Evolutionary conservation across 176 grass and related monocot species (phyloP).

Genomic region (Typha latifolia): DNA sequence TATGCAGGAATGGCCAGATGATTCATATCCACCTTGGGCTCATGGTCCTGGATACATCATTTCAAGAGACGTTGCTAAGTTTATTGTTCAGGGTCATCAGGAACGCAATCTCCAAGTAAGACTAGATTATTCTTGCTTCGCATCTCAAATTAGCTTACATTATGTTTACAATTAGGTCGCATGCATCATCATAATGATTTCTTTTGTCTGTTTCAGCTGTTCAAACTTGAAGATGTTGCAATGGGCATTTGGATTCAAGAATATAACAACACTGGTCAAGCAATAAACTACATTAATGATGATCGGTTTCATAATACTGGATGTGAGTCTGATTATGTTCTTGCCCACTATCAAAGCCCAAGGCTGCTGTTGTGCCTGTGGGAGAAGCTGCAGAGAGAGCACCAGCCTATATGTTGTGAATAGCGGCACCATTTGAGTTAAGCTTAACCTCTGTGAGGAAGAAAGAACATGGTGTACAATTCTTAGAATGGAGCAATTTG

Average conservation of each 20-base stretch:
- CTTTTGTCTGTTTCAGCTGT: slow-evolving; percentile 43
- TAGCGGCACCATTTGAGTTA: slow-evolving; percentile 6
- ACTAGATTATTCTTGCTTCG: neutral
- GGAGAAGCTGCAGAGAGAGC: slow-evolving; percentile 64
- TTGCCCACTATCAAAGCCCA: slow-evolving; percentile 83
- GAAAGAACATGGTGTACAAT: too few species aligned
- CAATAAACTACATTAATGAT: slow-evolving; percentile 60
- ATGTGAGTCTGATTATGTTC: slow-evolving; percentile 70
- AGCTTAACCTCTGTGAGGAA: too few species aligned
- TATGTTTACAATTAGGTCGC: neutral
- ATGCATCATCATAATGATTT: slow-evolving; percentile 2
- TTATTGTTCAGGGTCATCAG: slow-evolving; percentile 63
- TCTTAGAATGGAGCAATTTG: neutral
- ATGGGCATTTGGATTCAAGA: slow-evolving; percentile 94
- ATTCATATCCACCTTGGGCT: slow-evolving; percentile 74
- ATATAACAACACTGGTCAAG: slow-evolving; percentile 48
- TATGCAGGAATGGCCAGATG: slow-evolving; percentile 63
- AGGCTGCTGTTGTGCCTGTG: slow-evolving; percentile 79
- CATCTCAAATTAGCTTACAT: neutral
- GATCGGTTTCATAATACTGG: slow-evolving; percentile 73
- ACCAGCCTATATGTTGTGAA: slow-evolving; percentile 65
- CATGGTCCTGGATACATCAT: slow-evolving; percentile 93
- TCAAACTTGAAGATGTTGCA: slow-evolving; percentile 93
- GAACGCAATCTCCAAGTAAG: slow-evolving; percentile 64
- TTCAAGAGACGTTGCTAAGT: slow-evolving; percentile 71